Base-by-base conservation (phyloP, 306 rosid genomes). In the Begonia fuchsioides region DNA sequence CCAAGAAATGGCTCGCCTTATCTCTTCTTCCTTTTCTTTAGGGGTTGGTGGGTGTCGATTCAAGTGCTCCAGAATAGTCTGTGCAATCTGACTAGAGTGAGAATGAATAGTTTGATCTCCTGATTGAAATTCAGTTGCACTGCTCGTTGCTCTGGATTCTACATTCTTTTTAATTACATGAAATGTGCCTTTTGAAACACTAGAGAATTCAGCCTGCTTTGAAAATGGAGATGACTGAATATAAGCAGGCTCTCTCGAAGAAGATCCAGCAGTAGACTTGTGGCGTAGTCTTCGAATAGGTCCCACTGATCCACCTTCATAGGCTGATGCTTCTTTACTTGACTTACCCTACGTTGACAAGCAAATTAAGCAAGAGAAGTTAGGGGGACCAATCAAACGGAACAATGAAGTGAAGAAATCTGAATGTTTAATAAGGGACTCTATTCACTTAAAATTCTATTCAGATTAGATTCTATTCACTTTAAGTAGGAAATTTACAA, bases 21-120 rank as follows among this genome's bases (percentile, higher is more conserved):
- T 63, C 77, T 88, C 97, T 15, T 71, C 76, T 14, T 74, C 70
- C 72, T 84, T 88, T 32, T 78, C 84, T 58, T 64, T 85, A 14
- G 87, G 87, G 58, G 95, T 84, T 43, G 93, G 78, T 9, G 64
- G 49, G 55, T 63, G 76, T 84, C 95, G 74, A 63, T 74, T 80
- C 45, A 84, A 60, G 60, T 78, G 97, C 56, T 88, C 95, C 71
- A 88, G 68, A 56, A 88, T 88, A 57, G 77, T 68, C 76, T 77
- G 76, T 38, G 95, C 93, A 72, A 88, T 72, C 72, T 70, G 80
- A 70, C 78, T 72, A 41, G 84, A 61, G 60, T 72, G 84, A 59
- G 68, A 76, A 68, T 68, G 93, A 41, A 76, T 80, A 0, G 69
- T 65, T 32, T 72, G 83, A 47, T 65, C 66, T 35, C n/a, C 57